A percentile compares a stretch with the other conserved stretches of the same genome.
Conservation (phyloP, 257 asterid species). For the Przewalskia tangutica region DNA sequence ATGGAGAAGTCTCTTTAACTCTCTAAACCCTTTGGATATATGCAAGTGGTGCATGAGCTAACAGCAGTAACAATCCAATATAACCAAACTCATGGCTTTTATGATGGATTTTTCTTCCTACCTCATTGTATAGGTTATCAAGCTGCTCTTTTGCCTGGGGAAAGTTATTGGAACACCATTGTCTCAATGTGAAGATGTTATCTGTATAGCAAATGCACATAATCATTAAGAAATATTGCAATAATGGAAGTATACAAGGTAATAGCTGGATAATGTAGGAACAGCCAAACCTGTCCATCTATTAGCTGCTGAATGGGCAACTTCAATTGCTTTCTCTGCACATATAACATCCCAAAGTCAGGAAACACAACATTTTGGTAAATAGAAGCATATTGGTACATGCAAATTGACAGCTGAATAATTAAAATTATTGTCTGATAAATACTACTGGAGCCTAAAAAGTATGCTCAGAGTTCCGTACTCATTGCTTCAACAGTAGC, state of each 20-base stretch:
- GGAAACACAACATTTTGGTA: background rate
- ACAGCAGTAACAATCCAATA: background rate
- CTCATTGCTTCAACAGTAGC: conserved; percentile 88
- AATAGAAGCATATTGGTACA: background rate
- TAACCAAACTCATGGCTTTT: background rate
- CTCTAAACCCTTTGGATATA: background rate
- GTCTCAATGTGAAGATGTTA: conserved; percentile 80
- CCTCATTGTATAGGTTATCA: conserved; percentile 81
- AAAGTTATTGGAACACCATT: conserved; percentile 88
- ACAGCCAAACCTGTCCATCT: conserved; percentile 82
- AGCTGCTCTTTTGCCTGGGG: conserved; percentile 98
- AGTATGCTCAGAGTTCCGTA: conserved; percentile 21
- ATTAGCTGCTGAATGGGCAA: conserved; percentile 83
- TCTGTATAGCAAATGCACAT: conserved; percentile 31
- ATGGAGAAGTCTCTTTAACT: background rate
- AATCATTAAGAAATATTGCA: background rate
- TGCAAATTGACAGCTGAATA: background rate
- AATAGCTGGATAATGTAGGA: background rate
- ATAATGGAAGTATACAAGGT: background rate
- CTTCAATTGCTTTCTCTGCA: conserved; percentile 68
- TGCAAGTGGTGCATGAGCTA: background rate
- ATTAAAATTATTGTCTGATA: background rate
- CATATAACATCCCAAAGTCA: conserved; percentile 1
- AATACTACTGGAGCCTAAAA: conserved; percentile 1
- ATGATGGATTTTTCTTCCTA: conserved; percentile 9